These are phyloP conservation scores for Kuraishia cidri DNA, from an alignment of 805 yeast species.

Conservation along the genomic window DNA sequence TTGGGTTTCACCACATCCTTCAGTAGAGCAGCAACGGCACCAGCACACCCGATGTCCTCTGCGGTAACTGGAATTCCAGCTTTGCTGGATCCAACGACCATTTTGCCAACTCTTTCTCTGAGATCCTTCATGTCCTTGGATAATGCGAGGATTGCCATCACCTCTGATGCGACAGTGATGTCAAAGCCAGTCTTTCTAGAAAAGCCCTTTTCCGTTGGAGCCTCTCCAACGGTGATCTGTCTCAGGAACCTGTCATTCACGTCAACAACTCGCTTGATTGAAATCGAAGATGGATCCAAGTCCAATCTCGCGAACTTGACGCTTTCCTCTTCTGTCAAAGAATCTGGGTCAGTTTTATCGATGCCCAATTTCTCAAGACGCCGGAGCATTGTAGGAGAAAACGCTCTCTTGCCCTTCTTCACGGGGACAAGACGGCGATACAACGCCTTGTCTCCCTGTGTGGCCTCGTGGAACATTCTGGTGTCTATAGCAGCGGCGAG, in stretches of 20 bases:
- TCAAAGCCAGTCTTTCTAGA: conserved; percentile 88
- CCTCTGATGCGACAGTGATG: conserved; percentile 92
- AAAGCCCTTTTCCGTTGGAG: conserved; percentile 86
- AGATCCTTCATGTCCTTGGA: conserved; percentile 72
- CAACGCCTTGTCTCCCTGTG: conserved; percentile 70
- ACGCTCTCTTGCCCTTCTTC: conserved; percentile 70
- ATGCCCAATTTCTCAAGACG: conserved; percentile 81
- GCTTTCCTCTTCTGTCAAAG: conserved; percentile 70
- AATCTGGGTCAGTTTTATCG: conserved; percentile 68
- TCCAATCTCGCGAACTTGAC: conserved; percentile 71
- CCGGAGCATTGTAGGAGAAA: conserved; percentile 70
- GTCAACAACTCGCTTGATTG: conserved; percentile 91
- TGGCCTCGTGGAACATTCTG: conserved; percentile 88
- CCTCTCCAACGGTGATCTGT: conserved; percentile 84
- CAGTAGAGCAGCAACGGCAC: conserved; percentile 89
- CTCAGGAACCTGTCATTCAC: conserved; percentile 88
- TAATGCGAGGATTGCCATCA: conserved; percentile 92
- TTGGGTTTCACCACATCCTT: conserved; percentile 96
- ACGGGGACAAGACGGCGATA: conserved; percentile 82
- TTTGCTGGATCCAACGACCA: conserved; percentile 78
- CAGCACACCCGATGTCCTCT: conserved; percentile 93
- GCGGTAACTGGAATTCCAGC: conserved; percentile 81
- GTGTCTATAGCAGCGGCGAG: conserved; percentile 96
- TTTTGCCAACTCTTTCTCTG: conserved; percentile 79
- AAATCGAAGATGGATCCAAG: conserved; percentile 83